Base-by-base conservation (phyloP, 164 flowering plant genomes). In the Kalanchoe fedtschenkoi region DNA sequence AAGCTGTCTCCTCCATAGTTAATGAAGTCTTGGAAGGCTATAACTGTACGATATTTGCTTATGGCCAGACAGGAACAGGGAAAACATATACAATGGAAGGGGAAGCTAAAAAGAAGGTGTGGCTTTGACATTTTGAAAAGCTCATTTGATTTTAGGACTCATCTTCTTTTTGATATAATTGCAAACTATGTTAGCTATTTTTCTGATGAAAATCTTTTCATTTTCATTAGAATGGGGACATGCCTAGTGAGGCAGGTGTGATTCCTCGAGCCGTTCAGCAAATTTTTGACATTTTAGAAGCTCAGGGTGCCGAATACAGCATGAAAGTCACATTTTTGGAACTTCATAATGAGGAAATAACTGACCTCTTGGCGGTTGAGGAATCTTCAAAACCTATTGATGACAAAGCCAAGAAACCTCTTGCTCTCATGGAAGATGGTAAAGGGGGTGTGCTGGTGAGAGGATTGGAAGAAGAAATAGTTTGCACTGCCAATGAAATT, bases 11-110 rank as follows among this genome's bases (percentile, higher is more conserved):
- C 28, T 90, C 95, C 0, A 81, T 88, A 61, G 95, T 90, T n/a
- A 72, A 76, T 68, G 91, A 91, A 75, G 91, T 88, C 54, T 82
- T 86, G 17, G 93, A 85, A 21, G 95, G 97, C 11, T 88, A 81
- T 72, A 88, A 86, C 65, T 88, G 93, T 75, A 86, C 93, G 19
- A 80, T 88, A 43, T 91, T 88, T 75, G 97, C 96, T 1, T 84
- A 88, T 68, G 96, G 96, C 30, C 97, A 88, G 69, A 87, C 95
- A 15, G 95, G 96, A 51, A 87, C 91, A 1, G 95, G 96, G 9
- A 89, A 87, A 78, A 87, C 92, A n/a, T 89, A 89, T 54, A 89
- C 96, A 35, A 89, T 87, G 96, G 96, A 87, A 67, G 96, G 95
- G n/a, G 90, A 82, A 29, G 75, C 77, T 78, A 81, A 78, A 71